A percentile compares a stretch with the other conserved stretches of the same genome.
Evolutionary conservation across 2,329 filamentous ascomycete genomes (phyloP).

Genomic region (Venturia aucupariae): DNA sequence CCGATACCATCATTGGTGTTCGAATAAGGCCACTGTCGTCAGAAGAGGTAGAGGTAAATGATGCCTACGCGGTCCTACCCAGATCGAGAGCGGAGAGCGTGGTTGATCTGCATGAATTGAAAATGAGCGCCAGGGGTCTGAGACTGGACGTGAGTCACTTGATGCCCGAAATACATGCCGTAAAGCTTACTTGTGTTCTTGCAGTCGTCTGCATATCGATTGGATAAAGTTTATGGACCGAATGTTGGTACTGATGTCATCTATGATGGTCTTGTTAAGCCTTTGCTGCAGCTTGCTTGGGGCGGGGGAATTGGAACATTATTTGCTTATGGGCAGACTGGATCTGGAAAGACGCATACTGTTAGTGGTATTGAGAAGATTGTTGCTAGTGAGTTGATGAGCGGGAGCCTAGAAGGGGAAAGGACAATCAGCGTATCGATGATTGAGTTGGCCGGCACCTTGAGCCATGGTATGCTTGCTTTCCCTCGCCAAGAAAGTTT

Average conservation of each 20-base stretch:
- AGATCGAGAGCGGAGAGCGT: slow-evolving; percentile 17
- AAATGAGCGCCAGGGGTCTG: slow-evolving; percentile 18
- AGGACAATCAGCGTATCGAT: slow-evolving; percentile 30
- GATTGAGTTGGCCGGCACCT: slow-evolving; percentile 41
- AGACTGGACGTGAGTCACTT: slow-evolving; percentile 17
- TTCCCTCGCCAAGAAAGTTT: slow-evolving; percentile 86
- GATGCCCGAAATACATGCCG: too few relatives aligned
- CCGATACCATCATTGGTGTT: slow-evolving; percentile 6
- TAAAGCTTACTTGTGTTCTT: background rate
- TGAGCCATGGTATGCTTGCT: slow-evolving; percentile 47
- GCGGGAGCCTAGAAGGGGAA: slow-evolving; percentile 71
- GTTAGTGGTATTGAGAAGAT: slow-evolving; percentile 95
- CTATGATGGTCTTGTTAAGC: slow-evolving; percentile 33
- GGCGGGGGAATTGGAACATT: slow-evolving; percentile 40
- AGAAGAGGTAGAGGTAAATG: background rate
- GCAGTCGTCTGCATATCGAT: background rate
- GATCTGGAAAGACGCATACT: slow-evolving; percentile 91
- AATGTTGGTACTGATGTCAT: slow-evolving; percentile 28
- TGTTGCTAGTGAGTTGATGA: slow-evolving; percentile 93
- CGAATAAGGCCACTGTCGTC: background rate
- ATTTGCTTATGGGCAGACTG: slow-evolving; percentile 79
- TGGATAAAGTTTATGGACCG: slow-evolving; percentile 1
- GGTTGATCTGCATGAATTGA: slow-evolving; percentile 20
- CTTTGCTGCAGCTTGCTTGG: slow-evolving; percentile 39
- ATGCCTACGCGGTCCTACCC: slow-evolving; percentile 14